Evolutionary conservation across 2,329 filamentous ascomycete genomes (phyloP).

Genomic region (Colletotrichum cordylinicola): DNA sequence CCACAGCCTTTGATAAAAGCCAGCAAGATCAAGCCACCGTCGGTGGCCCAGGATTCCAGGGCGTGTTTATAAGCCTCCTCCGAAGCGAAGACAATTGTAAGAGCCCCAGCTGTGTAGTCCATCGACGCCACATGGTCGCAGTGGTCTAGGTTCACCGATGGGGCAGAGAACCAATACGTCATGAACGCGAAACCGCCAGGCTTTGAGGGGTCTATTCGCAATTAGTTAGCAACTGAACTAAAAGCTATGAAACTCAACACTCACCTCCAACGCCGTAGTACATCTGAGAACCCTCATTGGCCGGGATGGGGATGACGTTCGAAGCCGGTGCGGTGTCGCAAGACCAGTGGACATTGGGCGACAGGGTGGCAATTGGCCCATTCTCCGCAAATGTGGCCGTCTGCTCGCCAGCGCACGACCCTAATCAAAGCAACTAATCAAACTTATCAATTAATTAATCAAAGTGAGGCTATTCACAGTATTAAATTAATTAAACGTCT

Average conservation of each 20-base stretch:
- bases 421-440: too few species aligned
- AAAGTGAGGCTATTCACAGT: too few species aligned
- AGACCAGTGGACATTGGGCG: conserved; percentile 28
- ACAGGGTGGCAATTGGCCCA: background rate
- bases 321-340: conserved; percentile 25
- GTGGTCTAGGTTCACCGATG: conserved; percentile 36
- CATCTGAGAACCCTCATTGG: conserved; percentile 25
- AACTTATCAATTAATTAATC: too few species aligned
- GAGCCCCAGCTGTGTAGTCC: background rate
- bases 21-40: conserved; percentile 30
- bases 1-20: conserved; percentile 30
- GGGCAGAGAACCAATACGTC: conserved; percentile 29
- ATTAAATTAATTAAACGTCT: too few species aligned
- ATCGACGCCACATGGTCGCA: conserved; percentile 23
- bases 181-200: conserved; percentile 30
- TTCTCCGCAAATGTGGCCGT: background rate
- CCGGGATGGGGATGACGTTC: conserved; percentile 28
- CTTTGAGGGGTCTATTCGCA: background rate
- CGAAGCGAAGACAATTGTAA: background rate
- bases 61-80: background rate
- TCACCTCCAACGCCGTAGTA: conserved; percentile 29
- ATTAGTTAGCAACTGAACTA: background rate
- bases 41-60: conserved; percentile 23
- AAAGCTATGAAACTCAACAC: background rate
- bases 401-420: too few species aligned